Base-by-base conservation (phyloP, 768 basidiomycete genomes). In the Pleurotus cornucopiae region DNA sequence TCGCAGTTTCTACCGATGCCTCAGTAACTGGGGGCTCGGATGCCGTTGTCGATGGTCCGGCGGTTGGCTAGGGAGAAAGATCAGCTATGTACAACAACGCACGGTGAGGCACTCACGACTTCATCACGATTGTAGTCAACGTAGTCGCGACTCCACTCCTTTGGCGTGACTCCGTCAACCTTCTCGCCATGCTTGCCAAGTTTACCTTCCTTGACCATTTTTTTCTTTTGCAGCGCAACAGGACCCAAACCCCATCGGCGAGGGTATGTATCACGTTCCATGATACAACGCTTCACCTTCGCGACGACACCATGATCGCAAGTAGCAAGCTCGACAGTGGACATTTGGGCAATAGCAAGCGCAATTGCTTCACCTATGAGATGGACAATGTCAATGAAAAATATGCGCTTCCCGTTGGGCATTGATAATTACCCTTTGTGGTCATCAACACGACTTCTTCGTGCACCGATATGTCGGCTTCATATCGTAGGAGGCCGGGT, bases 391-490 rank as follows among this genome's bases (percentile, higher is more conserved):
- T 20, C 48, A 39, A 6, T 30, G 30, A 23, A 52, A 20, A 46
- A 26, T 43, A 11, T 20, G 23, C 37, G 11, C 12, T 34, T 4
- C 30, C 9, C 30, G 58, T 49, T 14, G 49, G 38, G 34, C 12
- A 25, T 13, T 46, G 18, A 37, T 38, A 60, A 61, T 12, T 60
- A 84, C 94, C 96, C 80, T 98, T 98, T 39, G 96, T 98, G 49
- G 96, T 98, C 94, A 98, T 98, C 60, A 98, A 75, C 44, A 98
- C 95, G 40, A 98, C 88, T 71, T 98, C 96, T 71, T 98, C 96
- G 68, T 96, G 84, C 54, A 97, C 73, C 60, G 92, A 84, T 61
- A 98, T 98, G 67, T 97, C 96, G 38, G 86, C 84, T 70, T 98
- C 94, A 69, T 98, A 99, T 64, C 97, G 91, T 55, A 99, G 80